These are phyloP conservation scores for Saccharomycopsis fermentans DNA, from an alignment of 805 yeast species.

Conservation along the genomic window DNA sequence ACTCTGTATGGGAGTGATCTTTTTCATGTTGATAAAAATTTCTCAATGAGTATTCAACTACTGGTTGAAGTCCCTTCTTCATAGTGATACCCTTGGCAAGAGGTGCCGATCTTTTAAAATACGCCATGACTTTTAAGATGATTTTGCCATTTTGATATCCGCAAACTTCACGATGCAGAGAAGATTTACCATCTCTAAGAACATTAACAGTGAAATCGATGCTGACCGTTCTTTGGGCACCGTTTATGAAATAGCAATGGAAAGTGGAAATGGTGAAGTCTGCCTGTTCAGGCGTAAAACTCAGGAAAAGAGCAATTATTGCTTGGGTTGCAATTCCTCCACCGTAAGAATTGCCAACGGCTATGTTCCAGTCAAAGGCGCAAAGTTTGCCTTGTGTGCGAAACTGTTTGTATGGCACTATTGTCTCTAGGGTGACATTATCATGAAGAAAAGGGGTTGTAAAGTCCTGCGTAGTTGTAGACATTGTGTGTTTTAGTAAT, in stretches of 20 bases:
- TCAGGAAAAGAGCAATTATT: not conserved
- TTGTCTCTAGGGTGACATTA: not conserved
- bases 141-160: not conserved
- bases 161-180: constrained; percentile 4
- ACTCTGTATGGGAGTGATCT: not conserved
- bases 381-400: not conserved
- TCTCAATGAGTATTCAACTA: not conserved
- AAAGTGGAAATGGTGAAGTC: not conserved
- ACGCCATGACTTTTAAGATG: not conserved
- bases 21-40: not conserved
- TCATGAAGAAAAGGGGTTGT: not conserved
- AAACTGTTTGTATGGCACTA: not conserved
- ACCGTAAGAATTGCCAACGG: not conserved
- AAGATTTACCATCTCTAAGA: constrained; percentile 5
- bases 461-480: not conserved
- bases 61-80: not conserved
- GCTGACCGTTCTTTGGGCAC: not conserved
- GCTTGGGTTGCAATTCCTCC: not conserved
- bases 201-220: not conserved
- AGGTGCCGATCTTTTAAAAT: not conserved
- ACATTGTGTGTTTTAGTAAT: not conserved
- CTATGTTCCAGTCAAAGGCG: not conserved
- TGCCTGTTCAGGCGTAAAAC: not conserved
- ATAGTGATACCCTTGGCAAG: not conserved
- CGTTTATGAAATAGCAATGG: constrained; percentile 4